Conservation (phyloP, 2,329 filamentous ascomycete genomes). For the Ramichloridium luteum region DNA sequence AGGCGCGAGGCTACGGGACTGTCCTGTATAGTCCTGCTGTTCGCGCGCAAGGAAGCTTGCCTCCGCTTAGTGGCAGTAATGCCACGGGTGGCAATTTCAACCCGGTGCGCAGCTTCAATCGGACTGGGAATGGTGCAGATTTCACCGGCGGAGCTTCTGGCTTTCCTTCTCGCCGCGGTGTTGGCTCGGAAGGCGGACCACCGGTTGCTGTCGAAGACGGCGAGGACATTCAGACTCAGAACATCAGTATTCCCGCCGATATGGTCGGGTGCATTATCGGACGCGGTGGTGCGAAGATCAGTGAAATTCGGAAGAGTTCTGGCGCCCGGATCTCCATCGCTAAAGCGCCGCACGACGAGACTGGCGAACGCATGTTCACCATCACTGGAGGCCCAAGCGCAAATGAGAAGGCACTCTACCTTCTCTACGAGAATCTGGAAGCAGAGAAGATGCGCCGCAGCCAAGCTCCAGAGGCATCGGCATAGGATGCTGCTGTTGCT, state of each 20-base stretch:
- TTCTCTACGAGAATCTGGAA: constrained; percentile 97
- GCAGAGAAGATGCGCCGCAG: constrained; percentile 98
- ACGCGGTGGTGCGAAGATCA: constrained; percentile 89
- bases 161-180: constrained; percentile 59
- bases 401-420: constrained; percentile 90
- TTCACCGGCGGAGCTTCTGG: constrained; percentile 64
- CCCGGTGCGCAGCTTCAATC: constrained; percentile 57
- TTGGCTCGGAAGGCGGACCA: constrained; percentile 62
- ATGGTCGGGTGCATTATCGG: constrained; percentile 99
- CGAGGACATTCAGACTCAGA: constrained; percentile 95
- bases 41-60: constrained; percentile 58
- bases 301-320: constrained; percentile 93
- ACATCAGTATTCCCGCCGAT: constrained; percentile 97
- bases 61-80: constrained; percentile 37
- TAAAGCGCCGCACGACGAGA: constrained; percentile 93
- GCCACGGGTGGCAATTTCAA: constrained; percentile 39
- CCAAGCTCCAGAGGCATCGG: constrained; percentile 45
- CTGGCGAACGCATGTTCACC: constrained; percentile 98
- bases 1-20: constrained; percentile 91
- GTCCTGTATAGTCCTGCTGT: constrained; percentile 96
- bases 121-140: constrained; percentile 92
- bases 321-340: constrained; percentile 95
- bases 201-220: constrained; percentile 90
- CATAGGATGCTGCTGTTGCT: constrained; percentile 24
- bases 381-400: constrained; percentile 91